These are phyloP conservation scores for Scheffersomyces coipomensis DNA, from an alignment of 805 yeast genomes.

Conservation along the genomic window DNA sequence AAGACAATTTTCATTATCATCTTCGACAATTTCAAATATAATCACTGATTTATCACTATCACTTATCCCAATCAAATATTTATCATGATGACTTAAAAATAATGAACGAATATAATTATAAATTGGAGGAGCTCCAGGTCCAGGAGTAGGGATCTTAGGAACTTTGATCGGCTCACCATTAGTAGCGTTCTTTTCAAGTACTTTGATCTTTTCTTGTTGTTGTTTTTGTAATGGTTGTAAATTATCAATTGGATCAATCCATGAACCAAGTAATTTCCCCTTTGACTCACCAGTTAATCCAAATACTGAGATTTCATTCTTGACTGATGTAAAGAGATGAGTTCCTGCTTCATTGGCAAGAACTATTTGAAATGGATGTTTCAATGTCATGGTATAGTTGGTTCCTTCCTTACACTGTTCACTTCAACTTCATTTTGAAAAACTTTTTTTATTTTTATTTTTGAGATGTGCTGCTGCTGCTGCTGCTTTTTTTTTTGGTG, in stretches of 20 bases:
- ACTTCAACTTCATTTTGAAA: too few relatives aligned
- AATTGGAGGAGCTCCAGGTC: slow-evolving; percentile 67
- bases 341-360: slow-evolving; percentile 44
- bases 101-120: slow-evolving; percentile 69
- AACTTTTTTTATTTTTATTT: too few relatives aligned
- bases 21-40: slow-evolving; percentile 46
- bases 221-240: slow-evolving; percentile 44
- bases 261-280: slow-evolving; percentile 50
- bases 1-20: slow-evolving; percentile 39
- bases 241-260: slow-evolving; percentile 60
- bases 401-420: too few relatives aligned
- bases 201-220: slow-evolving; percentile 39
- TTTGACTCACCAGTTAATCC: slow-evolving; percentile 18
- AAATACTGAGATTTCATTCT: slow-evolving; percentile 59
- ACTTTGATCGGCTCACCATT: slow-evolving; percentile 20
- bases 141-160: slow-evolving; percentile 60
- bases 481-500: too few relatives aligned
- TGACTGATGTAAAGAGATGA: slow-evolving; percentile 54
- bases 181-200: slow-evolving; percentile 27
- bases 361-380: slow-evolving; percentile 70
- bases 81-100: slow-evolving; percentile 48
- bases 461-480: too few relatives aligned
- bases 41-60: slow-evolving; percentile 83
- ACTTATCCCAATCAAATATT: slow-evolving; percentile 63
- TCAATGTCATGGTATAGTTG: too few relatives aligned